These are phyloP conservation scores for Zychaea mexicana DNA, from an alignment of 371 early-diverging fungal genomes.

Conservation along the genomic window DNA sequence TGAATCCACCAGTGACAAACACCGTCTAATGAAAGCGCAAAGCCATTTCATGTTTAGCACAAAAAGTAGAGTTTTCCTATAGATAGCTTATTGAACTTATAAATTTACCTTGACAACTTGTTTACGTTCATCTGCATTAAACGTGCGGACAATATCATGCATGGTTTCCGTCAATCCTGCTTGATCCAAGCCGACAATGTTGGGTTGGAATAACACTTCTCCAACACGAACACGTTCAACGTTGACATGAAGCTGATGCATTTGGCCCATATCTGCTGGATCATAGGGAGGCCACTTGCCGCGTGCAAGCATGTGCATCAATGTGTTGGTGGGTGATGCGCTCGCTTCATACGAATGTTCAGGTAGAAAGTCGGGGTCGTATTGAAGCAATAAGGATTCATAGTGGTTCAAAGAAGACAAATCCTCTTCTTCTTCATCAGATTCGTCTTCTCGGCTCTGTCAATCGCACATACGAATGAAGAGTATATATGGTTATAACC, in stretches of 20 bases:
- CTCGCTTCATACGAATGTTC: slow-evolving; percentile 53
- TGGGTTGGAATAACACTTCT: slow-evolving; percentile 88
- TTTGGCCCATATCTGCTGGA: slow-evolving; percentile 61
- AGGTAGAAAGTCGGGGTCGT: slow-evolving; percentile 75
- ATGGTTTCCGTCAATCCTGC: slow-evolving; percentile 82
- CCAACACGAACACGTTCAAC: slow-evolving; percentile 87
- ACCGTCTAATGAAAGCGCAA: slow-evolving; percentile 51
- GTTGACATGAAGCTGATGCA: slow-evolving; percentile 86
- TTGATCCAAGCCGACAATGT: slow-evolving; percentile 85
- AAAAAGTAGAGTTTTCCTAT: too few species aligned
- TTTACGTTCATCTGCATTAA: slow-evolving; percentile 49
- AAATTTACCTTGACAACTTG: slow-evolving; percentile 48
- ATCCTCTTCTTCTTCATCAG: slow-evolving; percentile 86
- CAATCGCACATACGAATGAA: too few species aligned
- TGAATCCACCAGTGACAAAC: slow-evolving; percentile 82
- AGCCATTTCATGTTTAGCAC: too few species aligned
- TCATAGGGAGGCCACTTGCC: slow-evolving; percentile 68
- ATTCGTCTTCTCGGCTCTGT: slow-evolving; percentile 81
- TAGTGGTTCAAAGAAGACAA: slow-evolving; percentile 62
- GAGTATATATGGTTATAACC: neutral
- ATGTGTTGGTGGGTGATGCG: slow-evolving; percentile 49
- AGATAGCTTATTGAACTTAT: neutral
- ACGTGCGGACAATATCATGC: slow-evolving; percentile 65
- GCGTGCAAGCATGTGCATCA: slow-evolving; percentile 52
- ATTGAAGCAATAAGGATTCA: slow-evolving; percentile 68